phyloP scores from a whole-genome alignment of 768 basidiomycete species.

The Lentinula edodes region DNA sequence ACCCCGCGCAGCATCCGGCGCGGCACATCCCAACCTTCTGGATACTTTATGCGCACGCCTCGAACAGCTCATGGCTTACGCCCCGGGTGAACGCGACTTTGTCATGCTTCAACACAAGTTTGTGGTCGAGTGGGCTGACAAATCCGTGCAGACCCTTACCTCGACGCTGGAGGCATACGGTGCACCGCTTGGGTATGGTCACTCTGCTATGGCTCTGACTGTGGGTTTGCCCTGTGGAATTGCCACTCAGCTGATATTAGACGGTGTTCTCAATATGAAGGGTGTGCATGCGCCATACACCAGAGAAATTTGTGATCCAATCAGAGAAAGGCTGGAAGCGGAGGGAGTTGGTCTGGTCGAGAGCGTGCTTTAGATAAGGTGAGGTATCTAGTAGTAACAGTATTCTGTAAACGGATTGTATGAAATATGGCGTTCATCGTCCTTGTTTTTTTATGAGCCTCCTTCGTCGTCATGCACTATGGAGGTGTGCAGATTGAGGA shows the following conservation, averaged over 20 bases:
- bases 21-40: slow-evolving; percentile 54
- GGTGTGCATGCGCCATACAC: slow-evolving; percentile 87
- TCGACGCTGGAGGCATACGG: slow-evolving; percentile 92
- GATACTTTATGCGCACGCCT: slow-evolving; percentile 91
- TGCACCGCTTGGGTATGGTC: slow-evolving; percentile 48
- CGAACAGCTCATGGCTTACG: slow-evolving; percentile 91
- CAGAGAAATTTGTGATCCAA: slow-evolving; percentile 76
- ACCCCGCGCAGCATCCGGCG: slow-evolving; percentile 41
- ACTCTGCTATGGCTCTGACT: slow-evolving; percentile 87
- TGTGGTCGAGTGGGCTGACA: slow-evolving; percentile 83
- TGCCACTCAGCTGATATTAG: slow-evolving; percentile 86
- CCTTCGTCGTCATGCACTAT: too few species aligned
- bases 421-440: slow-evolving; percentile 34
- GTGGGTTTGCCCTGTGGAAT: slow-evolving; percentile 95
- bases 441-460: slow-evolving; percentile 37
- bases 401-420: too few species aligned
- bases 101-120: slow-evolving; percentile 99
- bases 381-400: not conserved
- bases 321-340: slow-evolving; percentile 59
- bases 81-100: slow-evolving; percentile 85
- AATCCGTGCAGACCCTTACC: slow-evolving; percentile 72
- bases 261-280: slow-evolving; percentile 71
- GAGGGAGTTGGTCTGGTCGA: slow-evolving; percentile 76
- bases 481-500: slow-evolving; percentile 27
- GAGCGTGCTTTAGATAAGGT: slow-evolving; percentile 13